Evolutionary conservation across 305 asterid genomes (phyloP).

Genomic region (Rubia tinctorum): DNA sequence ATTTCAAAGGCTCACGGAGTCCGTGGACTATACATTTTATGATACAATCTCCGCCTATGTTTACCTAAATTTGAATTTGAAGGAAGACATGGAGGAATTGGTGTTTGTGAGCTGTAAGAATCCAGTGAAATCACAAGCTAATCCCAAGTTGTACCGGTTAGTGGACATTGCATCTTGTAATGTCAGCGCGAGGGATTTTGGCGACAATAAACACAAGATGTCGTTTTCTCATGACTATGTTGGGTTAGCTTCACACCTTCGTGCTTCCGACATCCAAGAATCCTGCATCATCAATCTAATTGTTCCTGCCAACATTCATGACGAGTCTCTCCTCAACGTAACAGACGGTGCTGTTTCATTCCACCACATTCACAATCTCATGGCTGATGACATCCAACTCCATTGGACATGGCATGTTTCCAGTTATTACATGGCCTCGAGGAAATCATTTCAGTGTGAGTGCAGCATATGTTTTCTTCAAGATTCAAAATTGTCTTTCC

Average conservation of each 20-base stretch:
- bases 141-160: not conserved
- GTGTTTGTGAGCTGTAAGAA: conserved; percentile 8
- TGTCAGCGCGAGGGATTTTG: not conserved
- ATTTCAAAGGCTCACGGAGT: not conserved
- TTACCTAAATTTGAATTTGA: too few species aligned
- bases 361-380: not conserved
- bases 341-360: not conserved
- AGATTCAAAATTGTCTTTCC: not conserved
- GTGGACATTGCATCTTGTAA: conserved; percentile 1
- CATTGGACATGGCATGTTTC: not conserved
- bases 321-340: not conserved
- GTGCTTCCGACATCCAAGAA: conserved; percentile 4
- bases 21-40: not conserved
- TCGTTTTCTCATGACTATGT: not conserved
- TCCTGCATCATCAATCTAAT: conserved; percentile 10
- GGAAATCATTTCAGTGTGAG: conserved; percentile 8
- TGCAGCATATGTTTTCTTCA: not conserved
- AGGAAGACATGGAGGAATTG: not conserved
- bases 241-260: not conserved
- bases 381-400: not conserved
- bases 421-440: not conserved
- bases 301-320: not conserved
- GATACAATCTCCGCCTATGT: too few species aligned
- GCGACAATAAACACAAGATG: not conserved
- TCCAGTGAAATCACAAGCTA: not conserved